Evolutionary conservation across 768 basidiomycete genomes (phyloP).

Genomic region (Serpula lacrymans): DNA sequence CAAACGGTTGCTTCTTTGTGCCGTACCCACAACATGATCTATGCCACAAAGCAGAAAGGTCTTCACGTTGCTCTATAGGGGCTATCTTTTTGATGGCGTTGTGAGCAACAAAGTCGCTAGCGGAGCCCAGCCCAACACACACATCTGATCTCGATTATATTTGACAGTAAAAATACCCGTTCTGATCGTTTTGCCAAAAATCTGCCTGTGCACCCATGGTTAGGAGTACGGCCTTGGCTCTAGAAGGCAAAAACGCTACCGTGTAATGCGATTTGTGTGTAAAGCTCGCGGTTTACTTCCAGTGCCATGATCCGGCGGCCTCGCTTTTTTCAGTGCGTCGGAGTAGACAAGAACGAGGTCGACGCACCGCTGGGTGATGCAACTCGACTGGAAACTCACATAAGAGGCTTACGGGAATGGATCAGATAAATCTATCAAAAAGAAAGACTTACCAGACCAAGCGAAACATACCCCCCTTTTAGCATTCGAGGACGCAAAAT

Average conservation of each 20-base stretch:
- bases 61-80: constrained; percentile 1
- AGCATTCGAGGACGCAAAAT: constrained; percentile 35
- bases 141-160: no score
- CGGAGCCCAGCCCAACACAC: no score
- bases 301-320: constrained; percentile 26
- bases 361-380: constrained; percentile 31
- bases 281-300: no score
- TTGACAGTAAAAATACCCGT: no score
- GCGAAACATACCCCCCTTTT: no score
- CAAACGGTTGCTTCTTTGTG: no score
- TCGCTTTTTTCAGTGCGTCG: constrained; percentile 32
- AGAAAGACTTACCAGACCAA: not conserved
- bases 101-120: no score
- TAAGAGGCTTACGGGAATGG: constrained; percentile 17
- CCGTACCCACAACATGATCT: no score
- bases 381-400: constrained; percentile 22
- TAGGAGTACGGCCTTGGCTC: constrained; percentile 8
- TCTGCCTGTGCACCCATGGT: constrained; percentile 7
- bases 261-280: not conserved
- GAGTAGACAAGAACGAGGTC: constrained; percentile 33
- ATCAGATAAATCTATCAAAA: not conserved
- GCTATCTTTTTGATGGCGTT: no score
- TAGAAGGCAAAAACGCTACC: constrained; percentile 12
- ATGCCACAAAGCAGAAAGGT: no score
- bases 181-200: constrained; percentile 2